Evolutionary conservation across 1,284 basidiomycete species (phyloP).

Genomic region (Gymnopus androsaceus): DNA sequence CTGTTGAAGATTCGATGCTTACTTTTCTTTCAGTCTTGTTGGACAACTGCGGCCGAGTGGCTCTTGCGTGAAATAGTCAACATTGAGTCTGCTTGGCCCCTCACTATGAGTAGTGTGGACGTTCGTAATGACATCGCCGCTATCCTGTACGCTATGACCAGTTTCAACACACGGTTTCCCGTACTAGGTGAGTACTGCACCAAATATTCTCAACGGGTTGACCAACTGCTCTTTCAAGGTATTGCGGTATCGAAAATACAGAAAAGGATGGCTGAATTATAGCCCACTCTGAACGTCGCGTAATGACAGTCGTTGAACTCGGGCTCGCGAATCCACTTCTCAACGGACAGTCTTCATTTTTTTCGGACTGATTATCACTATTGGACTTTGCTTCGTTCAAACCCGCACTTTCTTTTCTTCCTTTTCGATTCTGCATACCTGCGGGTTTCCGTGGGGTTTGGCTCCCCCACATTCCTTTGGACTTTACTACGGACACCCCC

Average conservation of each 20-base stretch:
- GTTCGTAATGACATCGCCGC: conserved; percentile 61
- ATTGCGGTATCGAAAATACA: conserved; percentile 33
- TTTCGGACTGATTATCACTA: neutral
- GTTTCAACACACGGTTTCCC: conserved; percentile 39
- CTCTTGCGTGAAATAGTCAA: conserved; percentile 62
- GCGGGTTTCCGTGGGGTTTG: neutral
- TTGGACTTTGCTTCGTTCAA: neutral
- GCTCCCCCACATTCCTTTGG: conserved; percentile 1
- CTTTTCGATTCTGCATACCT: too few relatives aligned
- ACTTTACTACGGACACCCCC: neutral
- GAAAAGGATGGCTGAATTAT: conserved; percentile 43
- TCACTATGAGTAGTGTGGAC: conserved; percentile 50
- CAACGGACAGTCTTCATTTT: neutral
- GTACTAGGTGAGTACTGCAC: conserved; percentile 9
- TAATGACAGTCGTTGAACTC: neutral
- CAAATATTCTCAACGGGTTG: conserved; percentile 2
- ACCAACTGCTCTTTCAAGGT: conserved; percentile 19
- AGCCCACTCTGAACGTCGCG: conserved; percentile 12
- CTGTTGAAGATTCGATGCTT: neutral
- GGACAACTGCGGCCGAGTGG: conserved; percentile 66
- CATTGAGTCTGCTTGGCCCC: conserved; percentile 60
- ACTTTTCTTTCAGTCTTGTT: conserved; percentile 54
- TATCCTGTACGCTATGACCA: conserved; percentile 64
- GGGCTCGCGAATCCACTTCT: conserved; percentile 8
- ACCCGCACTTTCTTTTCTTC: neutral